Conservation (phyloP, 352 stramenopile genomes). For the Bremia lactucae region DNA sequence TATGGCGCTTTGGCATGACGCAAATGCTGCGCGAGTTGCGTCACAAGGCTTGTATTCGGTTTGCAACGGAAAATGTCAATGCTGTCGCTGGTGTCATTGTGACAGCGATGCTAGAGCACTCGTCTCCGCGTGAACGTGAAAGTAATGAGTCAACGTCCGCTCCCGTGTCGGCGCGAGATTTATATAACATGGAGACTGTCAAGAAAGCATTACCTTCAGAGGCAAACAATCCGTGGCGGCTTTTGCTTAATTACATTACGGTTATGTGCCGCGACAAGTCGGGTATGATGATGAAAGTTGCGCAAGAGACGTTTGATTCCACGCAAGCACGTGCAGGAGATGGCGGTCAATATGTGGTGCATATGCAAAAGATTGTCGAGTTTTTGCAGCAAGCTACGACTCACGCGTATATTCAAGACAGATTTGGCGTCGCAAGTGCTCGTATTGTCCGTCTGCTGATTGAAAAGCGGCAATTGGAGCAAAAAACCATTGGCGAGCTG, state of each 20-base stretch:
- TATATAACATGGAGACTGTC: conserved; percentile 62
- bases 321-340: conserved; percentile 49
- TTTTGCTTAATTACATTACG: conserved; percentile 83
- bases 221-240: conserved; percentile 69
- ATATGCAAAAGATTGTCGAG: conserved; percentile 84
- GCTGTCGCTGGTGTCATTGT: conserved; percentile 72
- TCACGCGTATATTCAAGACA: conserved; percentile 74
- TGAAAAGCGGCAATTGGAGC: conserved; percentile 79
- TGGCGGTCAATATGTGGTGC: conserved; percentile 80
- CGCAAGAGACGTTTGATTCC: conserved; percentile 55
- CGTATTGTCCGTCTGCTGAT: conserved; percentile 80
- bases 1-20: conserved; percentile 71
- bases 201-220: conserved; percentile 61
- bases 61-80: conserved; percentile 82
- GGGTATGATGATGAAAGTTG: conserved; percentile 80
- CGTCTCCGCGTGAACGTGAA: conserved; percentile 71
- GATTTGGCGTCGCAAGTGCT: conserved; percentile 67
- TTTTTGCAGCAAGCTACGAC: conserved; percentile 70
- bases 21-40: conserved; percentile 75
- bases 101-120: conserved; percentile 67
- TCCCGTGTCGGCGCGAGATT: conserved; percentile 64
- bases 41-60: conserved; percentile 67
- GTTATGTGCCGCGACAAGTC: conserved; percentile 86
- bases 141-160: conserved; percentile 68
- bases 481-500: conserved; percentile 78